Evolutionary conservation across 2,329 filamentous ascomycete species (phyloP), one percentile per base, ranked within the genome.

Genomic region (Aureobasidium uvarum): DNA sequence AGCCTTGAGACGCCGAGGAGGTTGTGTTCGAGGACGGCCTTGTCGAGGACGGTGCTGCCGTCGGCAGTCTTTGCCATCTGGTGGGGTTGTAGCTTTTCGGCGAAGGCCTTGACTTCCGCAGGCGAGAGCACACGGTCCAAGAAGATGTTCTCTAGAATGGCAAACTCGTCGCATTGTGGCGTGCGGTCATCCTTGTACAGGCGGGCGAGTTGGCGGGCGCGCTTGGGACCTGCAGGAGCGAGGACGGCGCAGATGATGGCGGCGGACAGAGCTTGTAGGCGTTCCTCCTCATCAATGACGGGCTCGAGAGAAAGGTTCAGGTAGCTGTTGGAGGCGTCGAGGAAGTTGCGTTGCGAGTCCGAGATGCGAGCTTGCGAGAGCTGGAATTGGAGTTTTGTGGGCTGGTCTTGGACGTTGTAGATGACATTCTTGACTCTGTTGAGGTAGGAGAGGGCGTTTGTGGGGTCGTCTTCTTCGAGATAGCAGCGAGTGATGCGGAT

Each of bases 71-170:
- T 88, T 28, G 95, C 95, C 2, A 97, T 86, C 78, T 99, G 95
- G 77, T 99, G 95, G 25, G 91, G 89, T 65, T 87, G 84, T 56
- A 99, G 82, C 60, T 87, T 88, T 71, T 89, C 82, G 0, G 93
- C 89, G 74, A 99, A 99, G 64, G 90, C 88, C 43, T 88, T 86
- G 48, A 97, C 92, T 78, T 99, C 95, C n/a, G 83, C 84, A 0
- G 89, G 86, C 0, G 86, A 85, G 56, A 99, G 83, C 3, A 99
- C 82, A 6, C 93, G 86, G 77, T 98, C 92, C 56, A 98, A 83
- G 77, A 96, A 96, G 86, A 99, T 98, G 81, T 98, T 98, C 81
- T 98, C 95, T 16, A 99, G 81, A 63, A 99, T 97, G 56, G 86
- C 83, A 74, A 90, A 94, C 78, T 98, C 91, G 38, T 89, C 85